These are phyloP conservation scores for Periconia digitata DNA, from an alignment of 2,329 filamentous ascomycete genomes.

Conservation along the genomic window DNA sequence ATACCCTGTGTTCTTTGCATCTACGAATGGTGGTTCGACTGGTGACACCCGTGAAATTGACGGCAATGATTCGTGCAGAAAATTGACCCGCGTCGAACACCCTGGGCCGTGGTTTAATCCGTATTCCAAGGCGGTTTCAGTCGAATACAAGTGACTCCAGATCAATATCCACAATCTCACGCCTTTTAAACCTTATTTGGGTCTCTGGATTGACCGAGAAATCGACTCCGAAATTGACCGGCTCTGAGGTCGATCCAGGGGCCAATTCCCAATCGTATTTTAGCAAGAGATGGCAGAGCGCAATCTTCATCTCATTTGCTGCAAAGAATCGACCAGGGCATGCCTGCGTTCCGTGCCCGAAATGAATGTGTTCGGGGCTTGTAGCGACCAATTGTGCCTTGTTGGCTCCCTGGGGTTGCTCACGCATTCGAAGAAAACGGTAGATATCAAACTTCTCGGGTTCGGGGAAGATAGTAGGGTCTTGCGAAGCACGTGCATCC, in stretches of 20 bases:
- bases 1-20: no score
- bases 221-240: not conserved
- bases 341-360: constrained; percentile 16
- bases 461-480: constrained; percentile 7
- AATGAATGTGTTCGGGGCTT: constrained; percentile 10
- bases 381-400: constrained; percentile 11
- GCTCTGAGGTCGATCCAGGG: not conserved
- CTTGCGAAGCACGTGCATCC: not conserved
- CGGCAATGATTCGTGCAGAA: no score
- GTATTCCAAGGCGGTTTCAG: no score
- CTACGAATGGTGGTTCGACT: no score
- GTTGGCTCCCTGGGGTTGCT: constrained; percentile 5
- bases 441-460: constrained; percentile 13
- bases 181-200: not conserved
- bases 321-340: constrained; percentile 23
- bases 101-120: no score
- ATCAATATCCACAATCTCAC: not conserved
- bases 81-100: no score
- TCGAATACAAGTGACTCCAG: not conserved
- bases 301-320: constrained; percentile 17
- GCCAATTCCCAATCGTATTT: constrained; percentile 13
- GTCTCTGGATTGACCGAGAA: not conserved
- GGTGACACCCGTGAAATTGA: no score
- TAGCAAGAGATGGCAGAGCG: constrained; percentile 12
- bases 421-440: constrained; percentile 13